phyloP scores from a whole-genome alignment of 176 grass and related monocot species.

The Zoysia pacifica region DNA sequence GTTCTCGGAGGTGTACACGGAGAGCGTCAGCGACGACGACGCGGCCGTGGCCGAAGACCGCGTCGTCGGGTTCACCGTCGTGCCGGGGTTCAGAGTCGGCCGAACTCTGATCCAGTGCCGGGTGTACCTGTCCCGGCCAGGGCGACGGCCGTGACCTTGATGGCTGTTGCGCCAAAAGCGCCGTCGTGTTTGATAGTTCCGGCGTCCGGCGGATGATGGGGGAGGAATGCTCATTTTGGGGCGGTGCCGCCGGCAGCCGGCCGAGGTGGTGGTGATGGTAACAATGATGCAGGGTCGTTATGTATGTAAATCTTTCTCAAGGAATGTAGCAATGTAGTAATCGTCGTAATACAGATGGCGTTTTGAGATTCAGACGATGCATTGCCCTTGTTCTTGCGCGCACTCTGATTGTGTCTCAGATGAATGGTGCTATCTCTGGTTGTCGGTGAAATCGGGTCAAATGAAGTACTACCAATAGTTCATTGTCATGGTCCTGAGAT shows the following conservation, averaged over 20 bases:
- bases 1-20: conserved; percentile 96
- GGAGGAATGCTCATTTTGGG: conserved; percentile 55
- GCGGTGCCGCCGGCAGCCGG: conserved; percentile 43
- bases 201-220: conserved; percentile 42
- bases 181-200: neutral
- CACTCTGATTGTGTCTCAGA: neutral
- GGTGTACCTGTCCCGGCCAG: conserved; percentile 62
- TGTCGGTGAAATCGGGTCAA: neutral
- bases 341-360: conserved; percentile 52
- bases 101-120: conserved; percentile 82
- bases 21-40: conserved; percentile 62
- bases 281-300: conserved; percentile 14
- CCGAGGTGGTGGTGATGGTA: neutral
- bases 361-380: conserved; percentile 35
- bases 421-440: neutral
- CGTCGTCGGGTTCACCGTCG: conserved; percentile 73
- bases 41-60: conserved; percentile 39
- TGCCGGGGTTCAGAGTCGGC: conserved; percentile 81
- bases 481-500: neutral
- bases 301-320: conserved; percentile 61
- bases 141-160: conserved; percentile 41
- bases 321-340: conserved; percentile 40
- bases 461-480: no score
- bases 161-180: neutral
- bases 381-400: conserved; percentile 4